phyloP scores from a whole-genome alignment of 192 early-diverging fungal species.

The Mortierella alpina region DNA sequence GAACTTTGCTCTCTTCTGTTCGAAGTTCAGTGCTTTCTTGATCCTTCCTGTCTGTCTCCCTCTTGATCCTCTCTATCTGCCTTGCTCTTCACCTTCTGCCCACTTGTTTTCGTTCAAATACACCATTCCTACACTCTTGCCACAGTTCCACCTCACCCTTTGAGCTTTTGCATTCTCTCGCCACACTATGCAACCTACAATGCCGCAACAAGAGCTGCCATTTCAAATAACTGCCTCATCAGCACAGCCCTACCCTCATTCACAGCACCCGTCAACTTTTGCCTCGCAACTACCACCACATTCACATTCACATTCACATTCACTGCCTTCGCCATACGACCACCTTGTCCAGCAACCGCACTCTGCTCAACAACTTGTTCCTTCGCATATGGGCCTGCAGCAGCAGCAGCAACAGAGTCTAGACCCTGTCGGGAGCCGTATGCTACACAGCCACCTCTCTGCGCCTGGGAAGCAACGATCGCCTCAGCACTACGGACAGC shows the following conservation, averaged over 20 bases:
- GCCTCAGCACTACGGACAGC: slow-evolving; percentile 18
- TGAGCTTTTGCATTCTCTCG: not conserved
- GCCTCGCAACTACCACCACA: not conserved
- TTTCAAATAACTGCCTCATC: not conserved
- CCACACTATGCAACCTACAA: slow-evolving; percentile 5
- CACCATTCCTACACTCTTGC: no score
- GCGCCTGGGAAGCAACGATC: slow-evolving; percentile 21
- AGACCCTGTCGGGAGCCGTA: not conserved
- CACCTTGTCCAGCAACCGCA: slow-evolving; percentile 1
- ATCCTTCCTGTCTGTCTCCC: not conserved
- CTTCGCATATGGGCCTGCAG: slow-evolving; percentile 1
- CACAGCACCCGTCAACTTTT: slow-evolving; percentile 5
- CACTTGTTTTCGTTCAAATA: not conserved
- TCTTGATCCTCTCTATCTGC: not conserved
- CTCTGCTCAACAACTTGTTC: not conserved
- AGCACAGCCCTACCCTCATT: slow-evolving; percentile 4
- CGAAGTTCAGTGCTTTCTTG: not conserved
- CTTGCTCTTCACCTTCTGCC: not conserved
- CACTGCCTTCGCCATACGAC: not conserved
- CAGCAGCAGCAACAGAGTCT: not conserved
- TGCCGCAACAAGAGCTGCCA: slow-evolving; percentile 26
- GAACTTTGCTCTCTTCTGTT: no score
- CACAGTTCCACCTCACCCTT: no score
- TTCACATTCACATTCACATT: slow-evolving; percentile 1
- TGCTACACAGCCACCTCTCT: not conserved